phyloP scores from a whole-genome alignment of 1,284 basidiomycete species.

The Rhodotorula sp. region DNA sequence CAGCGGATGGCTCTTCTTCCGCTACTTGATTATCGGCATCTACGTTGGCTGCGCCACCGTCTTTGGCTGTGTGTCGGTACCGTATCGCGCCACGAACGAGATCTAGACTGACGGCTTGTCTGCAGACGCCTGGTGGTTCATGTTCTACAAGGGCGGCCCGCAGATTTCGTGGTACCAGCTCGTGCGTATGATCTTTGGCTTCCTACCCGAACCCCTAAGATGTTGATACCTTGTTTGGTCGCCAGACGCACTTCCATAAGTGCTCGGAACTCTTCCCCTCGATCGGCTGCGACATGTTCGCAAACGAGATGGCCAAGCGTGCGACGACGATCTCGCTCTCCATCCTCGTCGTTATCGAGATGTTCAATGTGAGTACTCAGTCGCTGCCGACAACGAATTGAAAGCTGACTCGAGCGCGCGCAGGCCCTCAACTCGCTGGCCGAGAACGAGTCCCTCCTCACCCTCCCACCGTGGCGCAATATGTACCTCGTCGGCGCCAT shows the following conservation, averaged over 20 bases:
- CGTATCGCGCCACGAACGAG: slow-evolving; percentile 59
- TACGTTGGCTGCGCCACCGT: slow-evolving; percentile 96
- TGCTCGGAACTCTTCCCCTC: slow-evolving; percentile 77
- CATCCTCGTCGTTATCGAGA: slow-evolving; percentile 89
- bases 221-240: neutral
- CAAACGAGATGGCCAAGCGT: slow-evolving; percentile 73
- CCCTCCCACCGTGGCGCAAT: slow-evolving; percentile 89
- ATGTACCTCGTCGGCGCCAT: slow-evolving; percentile 86
- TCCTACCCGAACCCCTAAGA: neutral
- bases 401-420: neutral
- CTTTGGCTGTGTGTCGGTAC: slow-evolving; percentile 59
- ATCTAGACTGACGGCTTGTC: too few relatives aligned
- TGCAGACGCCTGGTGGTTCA: slow-evolving; percentile 79
- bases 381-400: neutral
- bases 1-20: slow-evolving; percentile 89
- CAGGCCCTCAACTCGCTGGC: slow-evolving; percentile 73
- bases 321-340: slow-evolving; percentile 95
- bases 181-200: slow-evolving; percentile 56
- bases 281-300: slow-evolving; percentile 92
- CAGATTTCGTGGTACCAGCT: slow-evolving; percentile 91
- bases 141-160: slow-evolving; percentile 82
- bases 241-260: slow-evolving; percentile 88
- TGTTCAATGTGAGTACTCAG: slow-evolving; percentile 85
- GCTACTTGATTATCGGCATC: slow-evolving; percentile 86
- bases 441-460: slow-evolving; percentile 92